Conservation (phyloP, 805 yeast genomes). For the Scheffersomyces stipitis region DNA sequence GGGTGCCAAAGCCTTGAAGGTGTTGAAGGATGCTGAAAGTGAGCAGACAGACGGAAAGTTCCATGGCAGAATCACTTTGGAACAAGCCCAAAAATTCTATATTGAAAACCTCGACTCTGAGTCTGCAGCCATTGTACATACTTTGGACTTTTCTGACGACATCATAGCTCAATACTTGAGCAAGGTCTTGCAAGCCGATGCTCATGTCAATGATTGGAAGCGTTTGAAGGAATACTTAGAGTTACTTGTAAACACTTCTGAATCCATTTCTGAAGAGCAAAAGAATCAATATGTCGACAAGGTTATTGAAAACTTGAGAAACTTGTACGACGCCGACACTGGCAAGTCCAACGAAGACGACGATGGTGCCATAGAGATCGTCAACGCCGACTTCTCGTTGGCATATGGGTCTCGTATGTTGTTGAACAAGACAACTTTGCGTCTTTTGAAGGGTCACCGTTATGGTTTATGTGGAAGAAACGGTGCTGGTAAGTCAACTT, state of each 20-base stretch:
- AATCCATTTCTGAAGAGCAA: conserved; percentile 26
- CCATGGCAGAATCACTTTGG: conserved; percentile 67
- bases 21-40: conserved; percentile 76
- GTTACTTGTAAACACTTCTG: conserved; percentile 19
- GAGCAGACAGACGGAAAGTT: conserved; percentile 68
- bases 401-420: conserved; percentile 98
- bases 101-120: conserved; percentile 17
- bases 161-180: conserved; percentile 49
- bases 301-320: conserved; percentile 49
- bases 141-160: conserved; percentile 32
- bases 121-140: conserved; percentile 8
- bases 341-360: conserved; percentile 53
- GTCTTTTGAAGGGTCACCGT: conserved; percentile 91
- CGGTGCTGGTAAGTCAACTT: conserved; percentile 98
- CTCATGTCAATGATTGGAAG: conserved; percentile 47
- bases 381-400: conserved; percentile 89
- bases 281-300: conserved; percentile 41
- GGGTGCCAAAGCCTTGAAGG: conserved; percentile 82
- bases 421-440: conserved; percentile 84
- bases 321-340: conserved; percentile 47
- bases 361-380: conserved; percentile 87
- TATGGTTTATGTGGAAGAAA: conserved; percentile 98
- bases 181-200: conserved; percentile 36
- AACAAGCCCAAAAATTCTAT: conserved; percentile 51
- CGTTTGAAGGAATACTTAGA: conserved; percentile 54